Evolutionary conservation across 1,284 basidiomycete species (phyloP).

Genomic region (Rhodotorula sp.): DNA sequence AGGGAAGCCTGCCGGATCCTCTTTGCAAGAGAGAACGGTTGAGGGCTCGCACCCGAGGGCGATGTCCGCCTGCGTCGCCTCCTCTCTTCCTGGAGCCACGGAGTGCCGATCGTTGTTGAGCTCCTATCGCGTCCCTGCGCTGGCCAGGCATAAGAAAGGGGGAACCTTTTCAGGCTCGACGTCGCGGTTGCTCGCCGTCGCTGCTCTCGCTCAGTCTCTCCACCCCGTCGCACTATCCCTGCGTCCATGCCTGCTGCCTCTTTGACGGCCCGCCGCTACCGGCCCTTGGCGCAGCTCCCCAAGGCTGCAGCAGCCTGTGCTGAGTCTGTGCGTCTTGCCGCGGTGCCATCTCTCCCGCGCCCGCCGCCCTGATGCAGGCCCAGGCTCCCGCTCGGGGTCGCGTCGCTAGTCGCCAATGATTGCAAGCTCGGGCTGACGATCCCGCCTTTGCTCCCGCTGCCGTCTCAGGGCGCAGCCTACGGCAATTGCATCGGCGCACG

Average conservation of each 20-base stretch:
- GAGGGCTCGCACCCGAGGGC: too few species aligned
- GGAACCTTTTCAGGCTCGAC: too few species aligned
- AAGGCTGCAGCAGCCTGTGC: conserved; percentile 24
- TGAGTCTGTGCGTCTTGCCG: conserved; percentile 1
- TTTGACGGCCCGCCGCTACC: not conserved
- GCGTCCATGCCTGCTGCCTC: not conserved
- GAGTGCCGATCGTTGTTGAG: too few species aligned
- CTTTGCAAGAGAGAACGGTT: too few species aligned
- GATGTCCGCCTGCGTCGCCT: too few species aligned
- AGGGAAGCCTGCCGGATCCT: too few species aligned
- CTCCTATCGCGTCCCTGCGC: too few species aligned
- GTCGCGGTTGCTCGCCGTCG: too few species aligned
- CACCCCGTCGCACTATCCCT: not conserved
- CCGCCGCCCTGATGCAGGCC: not conserved
- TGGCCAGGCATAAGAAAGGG: too few species aligned
- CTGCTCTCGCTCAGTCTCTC: not conserved
- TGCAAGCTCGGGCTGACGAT: not conserved
- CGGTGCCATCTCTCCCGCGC: not conserved
- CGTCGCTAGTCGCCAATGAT: not conserved
- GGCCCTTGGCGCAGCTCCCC: conserved; percentile 19
- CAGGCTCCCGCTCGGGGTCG: not conserved
- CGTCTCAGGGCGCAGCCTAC: conserved; percentile 52
- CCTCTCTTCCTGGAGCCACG: too few species aligned
- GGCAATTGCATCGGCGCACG: conserved; percentile 54
- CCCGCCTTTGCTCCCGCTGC: not conserved